A percentile compares a stretch with the other conserved stretches of the same genome.
Conservation (phyloP, 768 basidiomycete species). For the Boletellus ananiceps region DNA sequence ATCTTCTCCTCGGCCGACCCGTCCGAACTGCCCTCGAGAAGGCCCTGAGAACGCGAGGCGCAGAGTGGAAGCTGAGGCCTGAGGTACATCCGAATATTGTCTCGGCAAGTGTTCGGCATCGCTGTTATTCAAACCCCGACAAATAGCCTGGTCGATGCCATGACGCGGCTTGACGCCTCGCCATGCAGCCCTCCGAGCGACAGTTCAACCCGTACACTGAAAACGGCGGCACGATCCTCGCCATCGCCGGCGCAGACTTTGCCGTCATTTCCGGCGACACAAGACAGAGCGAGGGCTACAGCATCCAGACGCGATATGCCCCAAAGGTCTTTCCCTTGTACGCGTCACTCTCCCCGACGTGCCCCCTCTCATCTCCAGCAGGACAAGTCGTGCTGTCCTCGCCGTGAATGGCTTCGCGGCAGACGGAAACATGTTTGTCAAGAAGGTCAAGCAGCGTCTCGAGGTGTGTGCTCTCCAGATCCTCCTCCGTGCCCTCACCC, state of each 20-base stretch:
- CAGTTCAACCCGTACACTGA: constrained; percentile 87
- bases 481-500: not conserved
- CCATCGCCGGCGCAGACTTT: constrained; percentile 92
- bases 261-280: constrained; percentile 96
- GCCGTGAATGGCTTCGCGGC: constrained; percentile 97
- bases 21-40: no score
- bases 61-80: no score
- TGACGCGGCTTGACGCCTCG: constrained; percentile 24
- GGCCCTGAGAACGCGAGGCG: no score
- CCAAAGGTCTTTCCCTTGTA: constrained; percentile 93
- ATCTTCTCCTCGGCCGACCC: no score
- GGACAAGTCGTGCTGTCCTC: constrained; percentile 88
- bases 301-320: constrained; percentile 95
- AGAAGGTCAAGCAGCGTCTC: constrained; percentile 90
- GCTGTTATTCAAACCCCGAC: constrained; percentile 5
- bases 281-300: constrained; percentile 94
- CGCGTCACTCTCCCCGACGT: constrained; percentile 26
- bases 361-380: constrained; percentile 28
- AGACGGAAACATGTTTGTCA: constrained; percentile 97
- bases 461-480: constrained; percentile 58
- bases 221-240: constrained; percentile 95
- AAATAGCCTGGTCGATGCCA: not conserved
- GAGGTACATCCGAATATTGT: no score
- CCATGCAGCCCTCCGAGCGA: constrained; percentile 43
- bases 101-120: no score